These are phyloP conservation scores for Verticillium longisporum DNA, from an alignment of 2,329 filamentous ascomycete genomes.

Conservation along the genomic window DNA sequence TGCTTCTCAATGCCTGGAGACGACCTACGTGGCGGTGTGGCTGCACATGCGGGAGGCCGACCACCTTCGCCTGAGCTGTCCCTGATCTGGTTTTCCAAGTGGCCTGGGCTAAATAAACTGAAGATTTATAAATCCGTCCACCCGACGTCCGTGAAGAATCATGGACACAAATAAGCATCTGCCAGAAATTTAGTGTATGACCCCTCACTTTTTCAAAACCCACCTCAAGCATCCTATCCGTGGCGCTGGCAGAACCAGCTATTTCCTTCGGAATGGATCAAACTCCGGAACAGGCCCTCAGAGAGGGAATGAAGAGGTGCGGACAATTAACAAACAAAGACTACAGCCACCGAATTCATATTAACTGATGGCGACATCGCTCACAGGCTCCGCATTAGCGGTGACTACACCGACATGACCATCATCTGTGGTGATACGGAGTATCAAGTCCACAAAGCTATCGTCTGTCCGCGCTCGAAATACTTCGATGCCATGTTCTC, in stretches of 20 bases:
- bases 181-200: background rate
- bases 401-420: slow-evolving; percentile 8
- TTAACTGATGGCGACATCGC: background rate
- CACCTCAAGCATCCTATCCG: background rate
- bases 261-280: background rate
- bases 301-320: background rate
- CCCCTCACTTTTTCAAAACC: background rate
- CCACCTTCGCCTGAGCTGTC: too few species aligned
- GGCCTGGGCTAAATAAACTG: too few species aligned
- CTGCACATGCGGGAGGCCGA: too few species aligned
- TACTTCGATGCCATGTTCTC: background rate
- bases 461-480: slow-evolving; percentile 8
- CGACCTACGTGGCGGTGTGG: too few species aligned
- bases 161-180: background rate
- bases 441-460: slow-evolving; percentile 10
- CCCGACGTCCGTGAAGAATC: slow-evolving; percentile 35
- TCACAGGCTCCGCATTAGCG: background rate
- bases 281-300: background rate
- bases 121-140: background rate
- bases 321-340: background rate
- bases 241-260: background rate
- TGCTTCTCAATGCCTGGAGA: too few species aligned
- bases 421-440: slow-evolving; percentile 8
- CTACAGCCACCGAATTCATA: background rate
- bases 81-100: too few species aligned